Evolutionary conservation across 2,329 filamentous ascomycete species (phyloP).

Genomic region (Paraconiothyrium brasiliense): DNA sequence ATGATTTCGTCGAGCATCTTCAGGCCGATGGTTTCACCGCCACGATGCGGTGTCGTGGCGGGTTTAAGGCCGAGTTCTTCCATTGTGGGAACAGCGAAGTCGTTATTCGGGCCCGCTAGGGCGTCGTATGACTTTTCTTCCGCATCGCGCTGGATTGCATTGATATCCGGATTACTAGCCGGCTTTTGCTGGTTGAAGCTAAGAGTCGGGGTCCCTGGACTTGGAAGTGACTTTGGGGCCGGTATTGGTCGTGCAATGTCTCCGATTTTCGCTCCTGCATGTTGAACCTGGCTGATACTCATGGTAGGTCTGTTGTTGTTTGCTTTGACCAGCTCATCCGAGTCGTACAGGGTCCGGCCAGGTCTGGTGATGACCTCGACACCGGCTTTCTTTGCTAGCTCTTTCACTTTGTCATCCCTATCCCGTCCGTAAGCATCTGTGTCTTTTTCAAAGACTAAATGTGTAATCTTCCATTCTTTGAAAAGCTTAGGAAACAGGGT

Average conservation of each 20-base stretch:
- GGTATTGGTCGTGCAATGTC: constrained; percentile 69
- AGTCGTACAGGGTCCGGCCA: constrained; percentile 78
- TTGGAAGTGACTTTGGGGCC: constrained; percentile 67
- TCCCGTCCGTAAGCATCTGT: constrained; percentile 76
- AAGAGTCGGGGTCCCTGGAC: constrained; percentile 70
- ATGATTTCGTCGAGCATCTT: constrained; percentile 67
- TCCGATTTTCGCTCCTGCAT: constrained; percentile 68
- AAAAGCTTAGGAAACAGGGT: constrained; percentile 77
- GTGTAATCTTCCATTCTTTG: constrained; percentile 76
- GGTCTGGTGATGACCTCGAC: constrained; percentile 72
- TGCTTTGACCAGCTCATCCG: constrained; percentile 71
- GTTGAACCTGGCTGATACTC: constrained; percentile 73
- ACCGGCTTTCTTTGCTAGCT: constrained; percentile 70
- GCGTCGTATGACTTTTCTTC: constrained; percentile 67
- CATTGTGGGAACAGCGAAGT: constrained; percentile 76
- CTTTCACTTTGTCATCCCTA: constrained; percentile 68
- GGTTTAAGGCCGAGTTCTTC: constrained; percentile 70
- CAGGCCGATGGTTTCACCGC: constrained; percentile 75
- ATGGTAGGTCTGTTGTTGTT: constrained; percentile 77
- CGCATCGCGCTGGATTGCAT: constrained; percentile 63
- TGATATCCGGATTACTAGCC: constrained; percentile 66
- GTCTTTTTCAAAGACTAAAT: constrained; percentile 82
- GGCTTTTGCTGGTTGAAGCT: constrained; percentile 67
- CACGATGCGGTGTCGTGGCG: constrained; percentile 73
- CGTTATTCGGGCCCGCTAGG: constrained; percentile 72